Evolutionary conservation across 2,329 filamentous ascomycete species (phyloP), one percentile per base, ranked within the genome.

Genomic region (Aspergillus sp.): DNA sequence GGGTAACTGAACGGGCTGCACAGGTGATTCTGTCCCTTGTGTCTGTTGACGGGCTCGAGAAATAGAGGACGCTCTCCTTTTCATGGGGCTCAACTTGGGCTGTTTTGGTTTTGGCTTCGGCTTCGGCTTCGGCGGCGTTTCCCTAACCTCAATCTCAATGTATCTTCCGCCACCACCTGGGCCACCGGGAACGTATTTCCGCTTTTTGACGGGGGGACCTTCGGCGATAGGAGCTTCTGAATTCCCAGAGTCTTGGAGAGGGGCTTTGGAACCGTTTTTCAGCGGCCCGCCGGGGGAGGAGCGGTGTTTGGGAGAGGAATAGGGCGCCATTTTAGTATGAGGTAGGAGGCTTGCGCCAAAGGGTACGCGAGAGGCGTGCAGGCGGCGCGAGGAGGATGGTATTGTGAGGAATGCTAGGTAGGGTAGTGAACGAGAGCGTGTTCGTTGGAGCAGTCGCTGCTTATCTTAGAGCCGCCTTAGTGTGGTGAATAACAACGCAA

Each of bases 161-260:
- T 92, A 96, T 70, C 92, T 82, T 19, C 92, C 91, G 57, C 92
- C 91, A 46, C 92, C 92, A 40, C 91, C 91, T 57, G 91, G 89
- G 3, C 91, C 92, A 48, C 92, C 92, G 35, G 93, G 91, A 48
- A 96, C 84, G 77, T 96, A 97, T 75, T 86, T 84, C 65, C 87
- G 83, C 70, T 84, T 85, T 76, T 91, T 92, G 1, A 81, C 81
- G 12, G 88, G 87, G 25, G 87, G 87, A 64, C 89, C 87, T 48
- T 75, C 74, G 46, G 65, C 70, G 50, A 66, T 47, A 43, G 66
- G 64, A 44, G 64, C 65, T 27, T 73, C 68, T 12, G 67, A 65
- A 52, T 55, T 68, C 43, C 68, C 65, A 4, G 71, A 60, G 15
- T 66, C 60, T 60, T 73, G 76, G 43, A 71, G 57, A 21, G 70